These are phyloP conservation scores for sorghum (Sorghum bicolor) DNA, from an alignment of 176 grass and related monocot genomes.

Conservation along the genomic window Sorghum_bicolor_NCBIv3 NC_012872.2:69797501-69798000, in stretches of 20 bases:
- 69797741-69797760: slow-evolving; percentile 75
- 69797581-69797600: too few species aligned
- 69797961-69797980: too few species aligned
- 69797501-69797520: slow-evolving; percentile 26
- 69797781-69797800: slow-evolving; percentile 52
- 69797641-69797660: slow-evolving; percentile 2
- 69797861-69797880: slow-evolving; percentile 27
- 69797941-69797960: too few species aligned
- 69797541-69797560: slow-evolving; percentile 47
- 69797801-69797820: slow-evolving; percentile 48
- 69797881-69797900: slow-evolving; percentile 37
- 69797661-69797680: slow-evolving; percentile 45
- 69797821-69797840: slow-evolving; percentile 54
- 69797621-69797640: slow-evolving; percentile 81
- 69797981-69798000: too few species aligned
- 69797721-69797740: slow-evolving; percentile 65
- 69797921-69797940: neutral
- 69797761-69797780: slow-evolving; percentile 39
- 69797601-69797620: slow-evolving; percentile 72
- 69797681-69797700: slow-evolving; percentile 65
- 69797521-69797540: slow-evolving; percentile 20
- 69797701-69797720: slow-evolving; percentile 65
- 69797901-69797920: slow-evolving; percentile 21
- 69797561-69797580: slow-evolving; percentile 47
- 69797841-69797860: slow-evolving; percentile 46